Evolutionary conservation across 768 basidiomycete species (phyloP), one percentile per base, ranked within the genome.

Genomic region (Gelatoporia subvermispora): DNA sequence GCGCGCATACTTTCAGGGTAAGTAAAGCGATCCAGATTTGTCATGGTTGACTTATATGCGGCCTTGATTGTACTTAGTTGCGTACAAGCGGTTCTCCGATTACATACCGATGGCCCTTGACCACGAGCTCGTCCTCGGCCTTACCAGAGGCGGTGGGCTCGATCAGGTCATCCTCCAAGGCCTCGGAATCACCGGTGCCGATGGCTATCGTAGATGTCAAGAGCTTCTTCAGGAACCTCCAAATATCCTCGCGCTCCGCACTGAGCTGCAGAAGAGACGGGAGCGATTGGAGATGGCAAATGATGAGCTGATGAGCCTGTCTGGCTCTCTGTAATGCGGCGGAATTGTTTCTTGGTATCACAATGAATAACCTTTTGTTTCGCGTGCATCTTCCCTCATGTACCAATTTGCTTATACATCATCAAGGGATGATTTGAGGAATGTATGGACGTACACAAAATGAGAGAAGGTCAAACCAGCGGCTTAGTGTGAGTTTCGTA

Each of bases 1-100:
- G 1, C 71, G 83, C 4, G 85, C 81, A 0, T 87, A 88, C 54
- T 88, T 87, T 62, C 82, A 87, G 72, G 85, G 87, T 84, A 56
- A 8, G 56, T 53, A 46, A 45, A 20, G 15, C 13, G 40, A 35
- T 34, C 28, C 7, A 31, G 28, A 5, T 31, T 17, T n/a, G n/a
- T n/a, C n/a, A n/a, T n/a, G n/a, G n/a, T n/a, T 8, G 25, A 16
- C 23, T 40, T 17, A 8, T 21, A 8, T 13, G 18, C 20, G 16
- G 18, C 39, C 1, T 35, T 35, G 20, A 20, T 36, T 11, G 37
- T n/a, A 48, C n/a, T 11, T 38, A 52, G 76, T 77, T 5, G 65
- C 74, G 0, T 74, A 74, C 54, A 75, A 72, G 51, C 74, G 72
- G 0, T 73, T 74, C 38, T 55, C 59, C 4, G 77, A 77, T 35